These are phyloP conservation scores for Fusarium drepaniforme DNA, from an alignment of 2,329 filamentous ascomycete genomes.

Conservation along the genomic window DNA sequence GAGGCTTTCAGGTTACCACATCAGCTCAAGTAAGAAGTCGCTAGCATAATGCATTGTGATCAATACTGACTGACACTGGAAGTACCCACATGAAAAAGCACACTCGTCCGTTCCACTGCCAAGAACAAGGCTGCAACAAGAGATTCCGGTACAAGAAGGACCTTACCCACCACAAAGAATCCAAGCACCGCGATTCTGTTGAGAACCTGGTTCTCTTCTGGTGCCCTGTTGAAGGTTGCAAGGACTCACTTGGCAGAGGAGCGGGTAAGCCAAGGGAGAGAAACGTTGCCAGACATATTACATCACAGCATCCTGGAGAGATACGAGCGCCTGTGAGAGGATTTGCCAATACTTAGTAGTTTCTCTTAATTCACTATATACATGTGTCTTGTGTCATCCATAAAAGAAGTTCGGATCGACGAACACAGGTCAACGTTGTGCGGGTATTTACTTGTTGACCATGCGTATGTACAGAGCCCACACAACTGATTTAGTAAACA, in stretches of 20 bases:
- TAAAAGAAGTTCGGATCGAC: neutral
- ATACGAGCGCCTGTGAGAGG: neutral
- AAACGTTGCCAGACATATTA: neutral
- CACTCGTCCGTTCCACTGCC: neutral
- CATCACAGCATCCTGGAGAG: conserved; percentile 3
- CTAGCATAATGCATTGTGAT: neutral
- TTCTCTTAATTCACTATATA: neutral
- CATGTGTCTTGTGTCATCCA: neutral
- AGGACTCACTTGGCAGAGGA: neutral
- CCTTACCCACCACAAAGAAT: neutral
- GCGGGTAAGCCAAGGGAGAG: neutral
- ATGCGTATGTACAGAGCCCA: neutral
- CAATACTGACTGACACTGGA: neutral
- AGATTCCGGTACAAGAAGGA: neutral
- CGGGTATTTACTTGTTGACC: neutral
- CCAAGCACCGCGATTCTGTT: neutral
- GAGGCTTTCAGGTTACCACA: neutral
- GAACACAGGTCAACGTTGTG: neutral
- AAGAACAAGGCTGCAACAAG: neutral
- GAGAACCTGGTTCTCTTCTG: neutral
- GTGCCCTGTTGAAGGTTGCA: conserved; percentile 3
- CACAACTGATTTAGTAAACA: conserved; percentile 36
- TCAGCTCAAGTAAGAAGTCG: neutral
- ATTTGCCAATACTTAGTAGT: neutral
- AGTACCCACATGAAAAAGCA: conserved; percentile 4